Evolutionary conservation across 768 basidiomycete genomes (phyloP).

Genomic region (Boletus rubropictus): DNA sequence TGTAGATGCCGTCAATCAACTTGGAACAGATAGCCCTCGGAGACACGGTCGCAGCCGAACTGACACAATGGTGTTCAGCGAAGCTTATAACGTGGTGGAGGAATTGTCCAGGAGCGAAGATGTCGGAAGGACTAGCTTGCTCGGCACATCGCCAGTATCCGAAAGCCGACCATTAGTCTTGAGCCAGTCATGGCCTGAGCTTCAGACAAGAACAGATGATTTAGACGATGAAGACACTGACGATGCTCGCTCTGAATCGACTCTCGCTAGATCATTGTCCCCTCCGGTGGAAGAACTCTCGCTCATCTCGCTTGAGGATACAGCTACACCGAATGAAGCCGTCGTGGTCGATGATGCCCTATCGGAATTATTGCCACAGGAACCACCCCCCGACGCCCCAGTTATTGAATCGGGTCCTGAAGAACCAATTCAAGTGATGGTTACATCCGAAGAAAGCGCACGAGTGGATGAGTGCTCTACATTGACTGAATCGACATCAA

Average conservation of each 20-base stretch:
- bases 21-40: constrained; percentile 37
- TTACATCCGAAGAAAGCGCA: neutral
- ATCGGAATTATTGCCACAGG: constrained; percentile 1
- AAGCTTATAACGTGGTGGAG: constrained; percentile 35
- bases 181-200: constrained; percentile 9
- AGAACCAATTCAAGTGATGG: constrained; percentile 1
- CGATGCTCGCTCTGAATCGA: constrained; percentile 21
- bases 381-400: neutral
- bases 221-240: constrained; percentile 21
- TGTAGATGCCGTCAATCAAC: constrained; percentile 10
- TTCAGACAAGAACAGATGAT: constrained; percentile 14
- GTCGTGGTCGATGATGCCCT: neutral
- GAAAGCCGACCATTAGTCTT: constrained; percentile 11
- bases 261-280: constrained; percentile 17
- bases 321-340: neutral
- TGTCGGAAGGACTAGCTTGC: constrained; percentile 1
- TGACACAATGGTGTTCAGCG: constrained; percentile 70
- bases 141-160: constrained; percentile 7
- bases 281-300: constrained; percentile 26
- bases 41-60: constrained; percentile 53
- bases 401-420: constrained; percentile 9
- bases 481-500: constrained; percentile 2
- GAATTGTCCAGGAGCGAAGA: constrained; percentile 31
- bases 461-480: constrained; percentile 1
- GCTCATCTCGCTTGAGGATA: constrained; percentile 24